A percentile compares a stretch with the other conserved stretches of the same genome.
Evolutionary conservation across 164 flowering plant species (phyloP).

Genomic region (Saururus chinensis): DNA sequence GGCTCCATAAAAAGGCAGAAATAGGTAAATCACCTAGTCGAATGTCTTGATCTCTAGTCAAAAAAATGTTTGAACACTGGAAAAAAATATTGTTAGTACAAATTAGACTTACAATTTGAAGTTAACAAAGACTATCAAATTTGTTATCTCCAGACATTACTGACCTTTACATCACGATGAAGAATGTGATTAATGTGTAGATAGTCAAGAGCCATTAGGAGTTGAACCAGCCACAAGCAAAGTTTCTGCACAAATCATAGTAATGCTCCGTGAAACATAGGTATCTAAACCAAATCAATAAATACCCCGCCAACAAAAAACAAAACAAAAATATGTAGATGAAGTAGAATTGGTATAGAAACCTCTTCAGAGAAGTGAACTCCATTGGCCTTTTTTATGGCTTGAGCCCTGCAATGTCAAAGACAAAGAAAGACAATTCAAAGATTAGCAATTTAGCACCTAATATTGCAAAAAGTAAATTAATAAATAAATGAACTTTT

Average conservation of each 20-base stretch:
- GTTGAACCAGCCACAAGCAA: slow-evolving; percentile 95
- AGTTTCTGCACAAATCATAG: slow-evolving; percentile 52
- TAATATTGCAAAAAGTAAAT: background rate
- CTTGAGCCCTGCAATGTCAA: slow-evolving; percentile 55
- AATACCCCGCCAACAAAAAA: background rate
- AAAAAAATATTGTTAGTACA: slow-evolving; percentile 19
- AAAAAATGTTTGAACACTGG: slow-evolving; percentile 97
- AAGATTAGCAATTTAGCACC: background rate
- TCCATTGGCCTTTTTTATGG: slow-evolving; percentile 71
- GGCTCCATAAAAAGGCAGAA: background rate
- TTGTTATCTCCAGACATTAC: slow-evolving; percentile 5
- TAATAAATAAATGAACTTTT: slow-evolving; percentile 2
- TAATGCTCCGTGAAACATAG: slow-evolving; percentile 1
- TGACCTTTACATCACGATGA: slow-evolving; percentile 99
- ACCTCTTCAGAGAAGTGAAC: slow-evolving; percentile 85
- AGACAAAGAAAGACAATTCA: slow-evolving; percentile 4
- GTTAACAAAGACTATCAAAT: too few relatives aligned
- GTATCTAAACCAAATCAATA: background rate
- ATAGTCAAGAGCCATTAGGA: slow-evolving; percentile 92
- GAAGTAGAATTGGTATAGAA: background rate
- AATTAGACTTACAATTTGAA: background rate
- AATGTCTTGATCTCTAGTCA: slow-evolving; percentile 85
- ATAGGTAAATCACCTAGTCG: slow-evolving; percentile 57
- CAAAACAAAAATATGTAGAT: background rate
- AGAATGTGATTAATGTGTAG: slow-evolving; percentile 85